Conservation (phyloP, 176 grass and related monocot species). For the Ensete ventricosum region DNA sequence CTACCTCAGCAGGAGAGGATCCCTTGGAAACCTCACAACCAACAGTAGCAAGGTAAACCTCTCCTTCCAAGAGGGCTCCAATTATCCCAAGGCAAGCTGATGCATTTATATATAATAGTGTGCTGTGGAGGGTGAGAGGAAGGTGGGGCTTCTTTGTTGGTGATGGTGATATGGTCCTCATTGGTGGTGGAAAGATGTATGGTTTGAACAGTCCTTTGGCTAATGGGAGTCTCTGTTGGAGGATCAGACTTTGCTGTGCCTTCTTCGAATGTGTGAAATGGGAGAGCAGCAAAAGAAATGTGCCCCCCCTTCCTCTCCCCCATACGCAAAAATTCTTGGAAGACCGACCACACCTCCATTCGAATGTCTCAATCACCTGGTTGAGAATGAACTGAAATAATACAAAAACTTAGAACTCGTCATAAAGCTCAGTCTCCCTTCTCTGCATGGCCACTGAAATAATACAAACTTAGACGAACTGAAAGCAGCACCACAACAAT, state of each 20-base stretch:
- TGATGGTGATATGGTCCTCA: neutral
- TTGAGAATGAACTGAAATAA: no score
- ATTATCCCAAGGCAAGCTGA: no score
- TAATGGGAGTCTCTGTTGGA: neutral
- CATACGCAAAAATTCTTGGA: neutral
- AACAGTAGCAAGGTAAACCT: neutral
- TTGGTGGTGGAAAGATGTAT: neutral
- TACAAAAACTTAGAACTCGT: no score
- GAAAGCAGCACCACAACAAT: no score
- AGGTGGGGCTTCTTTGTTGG: neutral
- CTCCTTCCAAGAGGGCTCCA: no score
- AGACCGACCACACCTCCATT: neutral
- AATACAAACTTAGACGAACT: no score
- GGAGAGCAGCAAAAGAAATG: neutral
- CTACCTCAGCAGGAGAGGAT: constrained; percentile 19
- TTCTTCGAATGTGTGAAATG: neutral
- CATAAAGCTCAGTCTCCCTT: no score
- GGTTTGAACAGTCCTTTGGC: neutral
- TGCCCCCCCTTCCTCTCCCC: neutral
- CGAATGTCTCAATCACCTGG: neutral
- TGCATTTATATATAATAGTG: no score
- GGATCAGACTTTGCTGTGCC: neutral
- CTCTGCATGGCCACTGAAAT: no score
- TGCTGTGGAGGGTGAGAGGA: no score
- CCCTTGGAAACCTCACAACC: neutral